Evolutionary conservation across 192 early-diverging fungal species (phyloP), one percentile per base, ranked within the genome.

Genomic region (Podila verticillata): DNA sequence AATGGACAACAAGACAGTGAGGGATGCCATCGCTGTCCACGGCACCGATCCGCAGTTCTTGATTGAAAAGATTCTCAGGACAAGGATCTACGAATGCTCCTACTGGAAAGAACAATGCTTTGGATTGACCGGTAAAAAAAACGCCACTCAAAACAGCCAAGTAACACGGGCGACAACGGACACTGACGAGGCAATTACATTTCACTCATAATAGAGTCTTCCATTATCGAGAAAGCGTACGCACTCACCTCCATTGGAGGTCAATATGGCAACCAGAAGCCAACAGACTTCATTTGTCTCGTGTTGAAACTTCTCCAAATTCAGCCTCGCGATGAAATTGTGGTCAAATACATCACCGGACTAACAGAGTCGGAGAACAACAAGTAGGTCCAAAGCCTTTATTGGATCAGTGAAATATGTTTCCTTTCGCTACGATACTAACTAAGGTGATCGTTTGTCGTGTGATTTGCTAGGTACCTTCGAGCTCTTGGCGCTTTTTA

Each of bases 21-120:
- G 77, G 67, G 93, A 92, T 29, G 95, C 92, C 13, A 84, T 84
- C 32, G 70, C 86, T 24, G 82, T 98, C 63, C 95, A 96, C 63
- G 98, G 98, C 60, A 92, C 91, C 17, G 93, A 99, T 81, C 97
- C 98, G 9, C 96, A 96, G 84, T 94, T 91, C 67, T 85, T 99
- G 22, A 92, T 99, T 57, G 97, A 98, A 84, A 98, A 97, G 72
- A 97, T 97, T 74, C 91, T 95, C 57, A 89, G 96, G 36, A 85
- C 91, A 48, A 90, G 96, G 36, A 98, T 98, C 60, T 95, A 94
- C 78, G 95, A 98, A 66, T 94, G 91, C 36, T 82, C 93, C 4
- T 99, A 97, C 84, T 99, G 96, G 97, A 99, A 99, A 72, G 95
- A 98, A 65, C 89, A 93, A 29, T 97, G 96, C 84, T 99, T 98